Evolutionary conservation across 371 early-diverging fungal species (phyloP).

Genomic region (Rhizopus sp.): DNA sequence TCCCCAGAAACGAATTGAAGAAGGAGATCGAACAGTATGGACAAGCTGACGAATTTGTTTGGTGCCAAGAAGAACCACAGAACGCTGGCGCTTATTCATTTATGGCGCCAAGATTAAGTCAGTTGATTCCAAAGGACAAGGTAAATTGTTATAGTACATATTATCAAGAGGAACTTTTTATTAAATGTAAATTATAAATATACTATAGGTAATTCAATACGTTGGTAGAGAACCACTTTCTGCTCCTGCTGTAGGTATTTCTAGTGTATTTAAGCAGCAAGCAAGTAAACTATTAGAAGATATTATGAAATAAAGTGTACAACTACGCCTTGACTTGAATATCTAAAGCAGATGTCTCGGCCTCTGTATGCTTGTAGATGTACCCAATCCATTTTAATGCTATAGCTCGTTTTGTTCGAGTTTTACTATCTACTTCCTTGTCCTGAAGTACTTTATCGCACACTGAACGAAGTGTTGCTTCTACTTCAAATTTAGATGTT

Average conservation of each 20-base stretch:
- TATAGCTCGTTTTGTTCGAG: slow-evolving; percentile 43
- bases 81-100: slow-evolving; percentile 91
- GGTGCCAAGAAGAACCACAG: slow-evolving; percentile 96
- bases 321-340: slow-evolving; percentile 24
- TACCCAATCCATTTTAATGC: slow-evolving; percentile 50
- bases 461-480: slow-evolving; percentile 80
- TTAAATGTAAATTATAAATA: slow-evolving; percentile 7
- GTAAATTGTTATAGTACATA: slow-evolving; percentile 17
- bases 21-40: slow-evolving; percentile 66
- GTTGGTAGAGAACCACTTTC: slow-evolving; percentile 74
- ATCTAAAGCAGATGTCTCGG: slow-evolving; percentile 37
- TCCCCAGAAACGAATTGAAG: slow-evolving; percentile 78
- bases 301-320: slow-evolving; percentile 42
- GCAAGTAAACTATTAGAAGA: slow-evolving; percentile 33
- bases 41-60: slow-evolving; percentile 75
- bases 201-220: slow-evolving; percentile 51
- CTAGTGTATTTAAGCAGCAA: slow-evolving; percentile 38
- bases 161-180: not conserved
- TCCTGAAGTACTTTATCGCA: slow-evolving; percentile 77
- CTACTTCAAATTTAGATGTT: slow-evolving; percentile 92
- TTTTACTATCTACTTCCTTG: slow-evolving; percentile 36
- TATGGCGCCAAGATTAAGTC: slow-evolving; percentile 83
- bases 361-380: slow-evolving; percentile 49
- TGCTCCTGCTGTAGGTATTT: slow-evolving; percentile 77
- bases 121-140: slow-evolving; percentile 58